Conservation (phyloP, 257 asterid species). For the Ballota nigra region DNA sequence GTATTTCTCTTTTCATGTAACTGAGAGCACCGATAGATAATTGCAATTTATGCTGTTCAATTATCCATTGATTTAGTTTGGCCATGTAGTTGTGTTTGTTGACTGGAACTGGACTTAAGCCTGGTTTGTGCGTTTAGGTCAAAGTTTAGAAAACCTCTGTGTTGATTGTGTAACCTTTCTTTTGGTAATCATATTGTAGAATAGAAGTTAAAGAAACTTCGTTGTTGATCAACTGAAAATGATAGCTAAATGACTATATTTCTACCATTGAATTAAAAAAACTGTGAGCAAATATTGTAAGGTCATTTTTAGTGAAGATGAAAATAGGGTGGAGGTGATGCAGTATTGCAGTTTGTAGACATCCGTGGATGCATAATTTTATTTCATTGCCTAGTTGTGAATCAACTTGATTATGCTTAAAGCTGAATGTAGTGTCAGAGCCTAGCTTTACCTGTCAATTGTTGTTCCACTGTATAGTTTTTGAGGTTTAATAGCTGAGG, state of each 20-base stretch:
- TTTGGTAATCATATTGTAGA: background rate
- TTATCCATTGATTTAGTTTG: background rate
- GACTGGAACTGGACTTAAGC: slow-evolving; percentile 1
- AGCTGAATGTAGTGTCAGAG: background rate
- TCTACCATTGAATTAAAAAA: background rate
- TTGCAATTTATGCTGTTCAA: background rate
- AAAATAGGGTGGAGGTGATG: background rate
- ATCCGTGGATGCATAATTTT: background rate
- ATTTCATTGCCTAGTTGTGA: background rate
- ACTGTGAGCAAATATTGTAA: background rate
- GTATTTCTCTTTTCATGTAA: background rate
- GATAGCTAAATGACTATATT: background rate
- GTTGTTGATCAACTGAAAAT: background rate
- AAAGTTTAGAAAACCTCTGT: background rate
- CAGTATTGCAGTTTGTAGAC: background rate
- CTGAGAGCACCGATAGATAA: background rate
- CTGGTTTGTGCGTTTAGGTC: background rate
- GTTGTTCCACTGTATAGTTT: background rate
- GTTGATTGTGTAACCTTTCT: background rate
- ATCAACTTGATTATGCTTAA: background rate
- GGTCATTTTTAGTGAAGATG: background rate
- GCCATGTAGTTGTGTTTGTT: background rate
- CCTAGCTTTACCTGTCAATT: slow-evolving; percentile 1
- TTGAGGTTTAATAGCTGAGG: background rate
- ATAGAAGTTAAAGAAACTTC: background rate